Evolutionary conservation across 495 filamentous ascomycete genomes (phyloP), one percentile per base, ranked within the genome.

Genomic region (Penicillium pulvis): DNA sequence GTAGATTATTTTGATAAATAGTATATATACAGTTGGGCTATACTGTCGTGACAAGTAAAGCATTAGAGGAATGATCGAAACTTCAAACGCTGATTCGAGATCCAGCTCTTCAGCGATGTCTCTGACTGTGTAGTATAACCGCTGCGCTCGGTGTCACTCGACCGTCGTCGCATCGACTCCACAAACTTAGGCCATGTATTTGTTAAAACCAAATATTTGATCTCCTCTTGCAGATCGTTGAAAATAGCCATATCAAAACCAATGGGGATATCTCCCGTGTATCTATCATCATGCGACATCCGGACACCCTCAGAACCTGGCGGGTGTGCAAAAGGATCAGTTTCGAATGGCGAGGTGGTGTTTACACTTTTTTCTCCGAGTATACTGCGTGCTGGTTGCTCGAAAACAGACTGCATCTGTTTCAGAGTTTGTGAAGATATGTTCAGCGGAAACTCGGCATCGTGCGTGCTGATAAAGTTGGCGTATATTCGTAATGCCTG

Each of bases 141-240:
- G 33, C 50, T 52, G 17, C 50, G 31, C 50, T 58, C 55, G 4
- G 47, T 31, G 24, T 58, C 55, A 0, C 11, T 44, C n/a, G 57
- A 55, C 16, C 45, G 51, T 24, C 57, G 51, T 2, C 51, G 42
- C 57, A 60, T 60, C 26, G 57, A 35, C 11, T 59, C 57, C 3
- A 59, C 26, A 30, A 54, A 59, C 8, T 59, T 59, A 20, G 51
- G 51, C 51, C 51, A 60, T 16, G 57, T 60, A 26, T 60, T 55
- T 23, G 57, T 60, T 43, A 60, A 24, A 6, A 60, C 45, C n/a
- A 60, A 35, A 20, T 55, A 55, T 43, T 60, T 60, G 30, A 60
- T 54, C 28, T 60, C 51, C 3, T 55, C 51, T 33, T 60, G 44
- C 0, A 60, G 30, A 14, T 55, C 10, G 23, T 60, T 45, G 33